phyloP scores from a whole-genome alignment of 1,284 basidiomycete species.

The Leccinum pachyderme region DNA sequence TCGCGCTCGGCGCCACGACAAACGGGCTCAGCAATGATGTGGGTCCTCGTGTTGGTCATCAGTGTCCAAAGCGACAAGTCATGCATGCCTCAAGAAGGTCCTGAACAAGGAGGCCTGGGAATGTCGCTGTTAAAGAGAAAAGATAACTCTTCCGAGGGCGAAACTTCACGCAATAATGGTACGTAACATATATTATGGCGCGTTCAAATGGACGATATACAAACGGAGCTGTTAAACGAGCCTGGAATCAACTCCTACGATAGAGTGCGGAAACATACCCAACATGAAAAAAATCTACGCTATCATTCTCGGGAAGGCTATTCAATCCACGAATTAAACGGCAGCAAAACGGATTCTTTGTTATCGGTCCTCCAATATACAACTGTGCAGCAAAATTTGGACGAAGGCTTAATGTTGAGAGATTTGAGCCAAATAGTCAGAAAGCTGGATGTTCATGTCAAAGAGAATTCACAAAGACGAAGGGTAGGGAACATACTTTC shows the following conservation, averaged over 20 bases:
- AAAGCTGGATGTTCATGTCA: constrained; percentile 48
- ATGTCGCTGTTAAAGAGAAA: too few relatives aligned
- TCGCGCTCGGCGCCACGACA: background rate
- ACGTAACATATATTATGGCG: background rate
- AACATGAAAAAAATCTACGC: constrained; percentile 8
- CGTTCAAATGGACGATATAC: background rate
- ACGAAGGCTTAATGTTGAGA: constrained; percentile 47
- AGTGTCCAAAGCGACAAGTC: background rate
- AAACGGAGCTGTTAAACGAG: background rate
- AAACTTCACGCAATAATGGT: too few relatives aligned
- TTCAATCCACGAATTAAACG: constrained; percentile 17
- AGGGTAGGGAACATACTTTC: constrained; percentile 57
- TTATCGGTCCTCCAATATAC: constrained; percentile 3
- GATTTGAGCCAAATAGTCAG: constrained; percentile 78
- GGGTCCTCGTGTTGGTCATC: background rate
- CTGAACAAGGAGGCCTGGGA: background rate
- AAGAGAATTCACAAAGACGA: constrained; percentile 4
- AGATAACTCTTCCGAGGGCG: too few relatives aligned
- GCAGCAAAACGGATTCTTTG: constrained; percentile 7
- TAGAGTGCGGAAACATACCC: background rate
- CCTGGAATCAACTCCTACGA: background rate
- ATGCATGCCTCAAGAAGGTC: background rate
- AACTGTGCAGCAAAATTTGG: background rate
- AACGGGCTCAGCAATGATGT: background rate
- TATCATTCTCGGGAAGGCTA: constrained; percentile 1